These are phyloP conservation scores for Boletellus ananas DNA, from an alignment of 768 basidiomycete species.

Conservation along the genomic window DNA sequence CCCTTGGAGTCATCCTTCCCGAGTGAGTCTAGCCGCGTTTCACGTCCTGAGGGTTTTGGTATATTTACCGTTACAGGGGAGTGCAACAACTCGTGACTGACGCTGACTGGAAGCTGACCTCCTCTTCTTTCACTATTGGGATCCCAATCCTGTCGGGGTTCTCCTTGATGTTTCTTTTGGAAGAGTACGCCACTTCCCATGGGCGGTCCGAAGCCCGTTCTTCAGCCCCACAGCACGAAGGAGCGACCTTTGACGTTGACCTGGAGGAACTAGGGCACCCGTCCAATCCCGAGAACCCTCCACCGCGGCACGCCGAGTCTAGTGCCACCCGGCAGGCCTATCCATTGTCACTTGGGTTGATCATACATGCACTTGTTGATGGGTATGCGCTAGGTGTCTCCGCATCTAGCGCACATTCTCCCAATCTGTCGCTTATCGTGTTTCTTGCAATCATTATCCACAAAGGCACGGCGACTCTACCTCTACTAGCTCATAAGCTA, in stretches of 20 bases:
- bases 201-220: constrained; percentile 33
- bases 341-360: constrained; percentile 79
- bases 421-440: constrained; percentile 71
- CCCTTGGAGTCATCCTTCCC: constrained; percentile 88
- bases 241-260: constrained; percentile 52
- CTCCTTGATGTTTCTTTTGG: constrained; percentile 55
- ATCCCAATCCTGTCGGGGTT: constrained; percentile 62
- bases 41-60: not conserved
- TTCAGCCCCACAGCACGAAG: constrained; percentile 14
- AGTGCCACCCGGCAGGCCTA: constrained; percentile 45
- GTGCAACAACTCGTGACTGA: constrained; percentile 55
- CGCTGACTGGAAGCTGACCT: constrained; percentile 29
- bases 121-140: constrained; percentile 55
- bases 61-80: constrained; percentile 46
- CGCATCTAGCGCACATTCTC: constrained; percentile 40
- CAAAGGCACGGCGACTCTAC: constrained; percentile 54
- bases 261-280: constrained; percentile 53
- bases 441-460: constrained; percentile 91
- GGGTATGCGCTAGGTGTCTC: constrained; percentile 90
- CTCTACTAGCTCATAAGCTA: constrained; percentile 1
- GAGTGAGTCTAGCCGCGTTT: constrained; percentile 57
- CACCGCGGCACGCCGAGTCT: constrained; percentile 2
- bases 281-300: constrained; percentile 13
- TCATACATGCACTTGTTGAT: constrained; percentile 87
- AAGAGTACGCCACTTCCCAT: constrained; percentile 56